These are phyloP conservation scores for Phytophthora capsici DNA, from an alignment of 352 stramenopile species.

Conservation along the genomic window DNA sequence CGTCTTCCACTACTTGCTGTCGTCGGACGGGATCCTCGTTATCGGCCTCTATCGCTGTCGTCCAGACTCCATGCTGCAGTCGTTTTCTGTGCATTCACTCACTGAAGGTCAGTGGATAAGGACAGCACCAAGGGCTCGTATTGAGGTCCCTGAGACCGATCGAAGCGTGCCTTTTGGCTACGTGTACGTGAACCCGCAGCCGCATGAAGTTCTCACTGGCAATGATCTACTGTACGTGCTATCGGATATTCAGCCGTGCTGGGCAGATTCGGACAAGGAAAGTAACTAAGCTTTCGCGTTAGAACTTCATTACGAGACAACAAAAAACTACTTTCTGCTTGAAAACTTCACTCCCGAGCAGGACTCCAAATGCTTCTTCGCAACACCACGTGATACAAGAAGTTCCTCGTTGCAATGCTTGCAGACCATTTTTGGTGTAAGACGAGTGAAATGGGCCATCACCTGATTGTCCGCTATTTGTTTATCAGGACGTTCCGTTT, in stretches of 20 bases:
- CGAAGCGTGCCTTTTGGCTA: constrained; percentile 81
- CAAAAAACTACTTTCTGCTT: background rate
- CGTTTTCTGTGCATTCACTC: constrained; percentile 26
- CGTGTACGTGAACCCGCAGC: constrained; percentile 83
- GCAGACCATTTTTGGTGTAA: constrained; percentile 10
- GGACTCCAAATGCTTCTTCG: constrained; percentile 13
- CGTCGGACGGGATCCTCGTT: constrained; percentile 75
- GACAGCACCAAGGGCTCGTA: constrained; percentile 37
- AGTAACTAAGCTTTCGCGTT: no score
- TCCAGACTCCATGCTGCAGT: constrained; percentile 47
- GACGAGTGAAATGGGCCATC: constrained; percentile 26
- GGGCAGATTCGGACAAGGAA: constrained; percentile 40
- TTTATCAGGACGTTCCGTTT: background rate
- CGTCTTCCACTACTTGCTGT: constrained; percentile 82
- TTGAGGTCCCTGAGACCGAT: constrained; percentile 60
- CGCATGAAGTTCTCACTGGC: constrained; percentile 67
- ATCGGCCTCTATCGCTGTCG: constrained; percentile 79
- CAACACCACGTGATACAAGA: constrained; percentile 9
- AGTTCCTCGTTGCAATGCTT: constrained; percentile 29
- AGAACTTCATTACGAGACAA: no score
- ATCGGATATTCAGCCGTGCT: constrained; percentile 80
- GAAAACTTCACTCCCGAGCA: background rate
- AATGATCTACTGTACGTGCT: constrained; percentile 88
- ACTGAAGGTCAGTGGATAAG: constrained; percentile 19
- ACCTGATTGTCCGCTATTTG: background rate